These are phyloP conservation scores for Metschnikowia rubicola DNA, from an alignment of 805 yeast species.

Conservation along the genomic window DNA sequence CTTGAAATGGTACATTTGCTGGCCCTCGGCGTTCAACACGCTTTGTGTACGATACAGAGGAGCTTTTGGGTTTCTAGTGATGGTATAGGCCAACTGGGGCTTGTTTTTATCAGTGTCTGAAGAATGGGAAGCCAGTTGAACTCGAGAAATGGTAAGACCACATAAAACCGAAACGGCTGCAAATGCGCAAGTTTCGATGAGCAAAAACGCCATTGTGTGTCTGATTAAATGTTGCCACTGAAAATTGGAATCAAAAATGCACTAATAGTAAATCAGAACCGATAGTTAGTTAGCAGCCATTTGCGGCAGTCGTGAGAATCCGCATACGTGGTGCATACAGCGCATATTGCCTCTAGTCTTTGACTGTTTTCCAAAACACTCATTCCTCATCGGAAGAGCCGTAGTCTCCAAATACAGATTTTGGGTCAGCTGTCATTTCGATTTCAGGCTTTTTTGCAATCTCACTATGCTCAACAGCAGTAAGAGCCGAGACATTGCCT, in stretches of 20 bases:
- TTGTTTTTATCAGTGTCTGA: neutral
- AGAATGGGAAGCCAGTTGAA: neutral
- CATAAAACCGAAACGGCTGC: neutral
- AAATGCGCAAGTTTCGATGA: neutral
- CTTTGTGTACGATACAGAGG: neutral
- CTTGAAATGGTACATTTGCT: slow-evolving; percentile 1
- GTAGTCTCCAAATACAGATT: slow-evolving; percentile 5
- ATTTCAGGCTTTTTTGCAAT: too few species aligned
- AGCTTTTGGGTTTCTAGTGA: neutral
- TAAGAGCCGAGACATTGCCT: too few species aligned
- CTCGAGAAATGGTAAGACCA: neutral
- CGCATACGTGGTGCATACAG: too few species aligned
- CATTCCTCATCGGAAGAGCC: slow-evolving; percentile 4
- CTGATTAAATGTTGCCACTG: neutral
- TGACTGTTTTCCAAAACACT: too few species aligned
- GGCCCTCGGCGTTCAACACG: neutral
- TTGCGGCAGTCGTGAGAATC: too few species aligned
- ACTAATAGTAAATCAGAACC: too few species aligned
- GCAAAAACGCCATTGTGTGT: neutral
- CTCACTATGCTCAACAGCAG: too few species aligned
- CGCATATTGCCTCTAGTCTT: too few species aligned
- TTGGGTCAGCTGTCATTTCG: neutral
- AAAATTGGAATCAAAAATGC: neutral
- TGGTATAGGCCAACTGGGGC: neutral
- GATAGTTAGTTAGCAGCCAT: too few species aligned